Base-by-base conservation (phyloP, 352 stramenopile genomes). In the Phytophthora crassamura region DNA sequence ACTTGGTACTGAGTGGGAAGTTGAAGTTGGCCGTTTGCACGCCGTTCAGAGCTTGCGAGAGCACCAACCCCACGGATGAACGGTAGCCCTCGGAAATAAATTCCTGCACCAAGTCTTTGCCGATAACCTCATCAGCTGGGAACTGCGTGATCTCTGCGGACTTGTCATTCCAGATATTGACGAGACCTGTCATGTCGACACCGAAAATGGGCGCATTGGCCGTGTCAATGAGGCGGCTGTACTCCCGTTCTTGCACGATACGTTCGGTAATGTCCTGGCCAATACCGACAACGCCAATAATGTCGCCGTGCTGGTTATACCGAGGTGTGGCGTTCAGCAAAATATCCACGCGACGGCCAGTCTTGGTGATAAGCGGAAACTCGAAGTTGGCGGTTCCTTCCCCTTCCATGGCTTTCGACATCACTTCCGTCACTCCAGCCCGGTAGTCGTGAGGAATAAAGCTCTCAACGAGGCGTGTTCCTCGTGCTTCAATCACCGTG, bases 161-260 rank as follows among this genome's bases (percentile, higher is more conserved):
- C 53, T 97, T 97, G 40, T 97, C 76, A 68, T 98, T 97, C 89
- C 89, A 97, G 67, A 95, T 94, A 54, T 94, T 95, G 18, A 97
- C 86, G 16, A 85, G 68, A 6, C 85, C 84, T 10, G 81, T 48
- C 63, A 80, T 84, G 30, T 96, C 78, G 28, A 97, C 85, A 45
- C 89, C 90, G 65, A 97, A 96, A 43, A 97, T 97, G 5, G 89
- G 85, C 15, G 88, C 84, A 49, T 97, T 97, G 4, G 90, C 89
- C 7, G 86, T 95, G 47, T 97, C 88, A 41, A 97, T 95, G 25
- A 97, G 55, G 10, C 88, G 80, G 36, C 68, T 84, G 59, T 96
- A 94, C 64, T 97, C 87, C 45, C 96, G 89, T 20, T 98, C 86
- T 35, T 97, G 85, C 4, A 91, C 89, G 8, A 96, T 86, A 39